Base-by-base conservation (phyloP, 2,329 filamentous ascomycete species). In the Pseudogymnoascus sp. region DNA sequence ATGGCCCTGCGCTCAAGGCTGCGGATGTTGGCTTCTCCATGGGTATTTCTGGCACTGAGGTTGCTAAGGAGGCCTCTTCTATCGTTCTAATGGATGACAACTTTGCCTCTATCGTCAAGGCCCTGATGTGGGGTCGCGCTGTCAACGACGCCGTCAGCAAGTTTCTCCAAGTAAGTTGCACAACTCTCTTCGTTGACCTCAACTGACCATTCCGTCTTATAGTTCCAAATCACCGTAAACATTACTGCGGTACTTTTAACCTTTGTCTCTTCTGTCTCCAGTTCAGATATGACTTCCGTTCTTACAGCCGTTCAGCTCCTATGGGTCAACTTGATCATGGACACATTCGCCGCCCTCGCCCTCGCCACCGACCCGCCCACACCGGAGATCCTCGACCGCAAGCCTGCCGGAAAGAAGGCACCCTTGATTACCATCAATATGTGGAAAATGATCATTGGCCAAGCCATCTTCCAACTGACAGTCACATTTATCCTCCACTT, bases 51-150 rank as follows among this genome's bases (percentile, higher is more conserved):
- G 90, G 90, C 66, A 93, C 90, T 0, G 90, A 42, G 21, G 38
- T 42, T 42, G 38, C 38, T 11, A 42, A 42, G 17, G 38, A 42
- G 38, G 38, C 38, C 1, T 93, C 90, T 7, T 88, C 89, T 38
- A 93, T 93, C 66, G 91, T 93, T 69, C 80, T 93, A 13, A 92
- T 93, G 89, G 90, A 93, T 72, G 90, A 93, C 76, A 93, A 93
- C 77, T 93, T 93, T 75, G 83, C 86, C 28, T 92, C 89, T n/a
- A 93, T 93, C 66, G 87, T 93, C 67, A 91, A 91, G 76, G 90
- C 90, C 13, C 80, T 93, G 69, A 87, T 89, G 69, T 93, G 90
- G 90, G 90, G 90, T 61, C 83, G 88, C 26, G 86, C 88, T 35
- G 88, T 91, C 69, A 90, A 90, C 71, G 88, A 91, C 71, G 86